These are phyloP conservation scores for Globisporangium mamillatum DNA, from an alignment of 352 stramenopile genomes.

Conservation along the genomic window DNA sequence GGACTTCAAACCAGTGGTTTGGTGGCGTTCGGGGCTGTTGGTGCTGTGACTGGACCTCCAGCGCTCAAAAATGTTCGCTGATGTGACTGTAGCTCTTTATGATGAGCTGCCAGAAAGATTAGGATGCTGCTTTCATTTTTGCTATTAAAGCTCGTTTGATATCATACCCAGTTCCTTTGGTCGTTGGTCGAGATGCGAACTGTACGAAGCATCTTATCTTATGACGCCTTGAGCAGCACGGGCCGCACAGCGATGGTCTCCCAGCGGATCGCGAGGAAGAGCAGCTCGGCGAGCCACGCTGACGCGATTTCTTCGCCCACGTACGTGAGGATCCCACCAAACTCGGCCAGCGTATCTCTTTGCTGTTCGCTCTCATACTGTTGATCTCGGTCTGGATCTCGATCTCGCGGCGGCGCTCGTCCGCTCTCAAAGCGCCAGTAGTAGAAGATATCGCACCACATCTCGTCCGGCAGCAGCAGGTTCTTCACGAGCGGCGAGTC, in stretches of 20 bases:
- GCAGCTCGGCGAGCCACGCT: constrained; percentile 50
- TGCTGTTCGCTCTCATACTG: constrained; percentile 6
- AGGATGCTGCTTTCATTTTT: too few species aligned
- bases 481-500: constrained; percentile 45
- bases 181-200: too few species aligned
- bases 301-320: constrained; percentile 42
- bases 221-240: constrained; percentile 33
- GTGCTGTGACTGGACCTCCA: too few species aligned
- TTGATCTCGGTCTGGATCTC: neutral
- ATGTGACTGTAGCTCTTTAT: too few species aligned
- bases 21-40: too few species aligned
- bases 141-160: too few species aligned
- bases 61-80: too few species aligned
- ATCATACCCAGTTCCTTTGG: too few species aligned
- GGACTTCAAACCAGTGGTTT: too few species aligned
- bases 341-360: constrained; percentile 22
- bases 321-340: constrained; percentile 55
- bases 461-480: constrained; percentile 36
- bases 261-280: constrained; percentile 61
- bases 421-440: constrained; percentile 45
- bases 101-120: too few species aligned
- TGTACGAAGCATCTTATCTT: too few species aligned
- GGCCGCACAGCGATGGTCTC: constrained; percentile 44
- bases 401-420: constrained; percentile 1
- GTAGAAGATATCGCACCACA: constrained; percentile 70